These are phyloP conservation scores for Xylaria polymorpha DNA, from an alignment of 2,329 filamentous ascomycete genomes.

Conservation along the genomic window DNA sequence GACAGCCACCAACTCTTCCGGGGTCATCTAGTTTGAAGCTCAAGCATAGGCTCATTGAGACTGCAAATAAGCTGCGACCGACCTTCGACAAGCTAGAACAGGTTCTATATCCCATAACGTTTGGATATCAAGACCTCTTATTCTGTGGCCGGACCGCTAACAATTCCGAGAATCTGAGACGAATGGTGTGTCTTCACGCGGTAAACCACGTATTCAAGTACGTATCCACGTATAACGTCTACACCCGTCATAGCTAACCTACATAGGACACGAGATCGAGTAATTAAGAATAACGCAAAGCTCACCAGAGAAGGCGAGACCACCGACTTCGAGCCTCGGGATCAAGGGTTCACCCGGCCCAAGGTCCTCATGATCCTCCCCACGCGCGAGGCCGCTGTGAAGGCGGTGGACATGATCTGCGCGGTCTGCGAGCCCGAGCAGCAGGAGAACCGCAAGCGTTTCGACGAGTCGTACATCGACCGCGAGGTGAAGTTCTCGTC, in stretches of 20 bases:
- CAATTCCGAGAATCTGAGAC: constrained; percentile 76
- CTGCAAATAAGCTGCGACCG: constrained; percentile 64
- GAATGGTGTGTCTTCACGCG: constrained; percentile 81
- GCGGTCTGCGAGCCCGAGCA: constrained; percentile 84
- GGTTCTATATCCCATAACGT: constrained; percentile 76
- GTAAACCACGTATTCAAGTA: constrained; percentile 93
- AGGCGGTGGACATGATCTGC: constrained; percentile 80
- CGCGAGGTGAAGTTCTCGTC: constrained; percentile 76
- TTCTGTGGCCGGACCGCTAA: constrained; percentile 76
- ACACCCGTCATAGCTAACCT: constrained; percentile 1
- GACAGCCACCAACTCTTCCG: constrained; percentile 52
- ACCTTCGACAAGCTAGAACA: constrained; percentile 72
- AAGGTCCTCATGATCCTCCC: constrained; percentile 93
- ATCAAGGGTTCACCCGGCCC: constrained; percentile 95
- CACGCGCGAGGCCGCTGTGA: constrained; percentile 86
- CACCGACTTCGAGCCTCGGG: constrained; percentile 78
- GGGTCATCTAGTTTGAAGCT: constrained; percentile 66
- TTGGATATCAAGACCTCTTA: constrained; percentile 84
- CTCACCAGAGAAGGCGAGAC: constrained; percentile 73
- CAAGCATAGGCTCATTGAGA: constrained; percentile 75
- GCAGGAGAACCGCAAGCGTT: constrained; percentile 93
- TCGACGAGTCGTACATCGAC: constrained; percentile 83
- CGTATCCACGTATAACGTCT: constrained; percentile 43
- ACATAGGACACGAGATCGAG: constrained; percentile 80
- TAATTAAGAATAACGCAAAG: constrained; percentile 91